Percentiles rank a stretch among this genome's conserved stretches.
Evolutionary conservation across 805 yeast genomes (phyloP).

Genomic region (Cyberlindnera euphorbiae): DNA sequence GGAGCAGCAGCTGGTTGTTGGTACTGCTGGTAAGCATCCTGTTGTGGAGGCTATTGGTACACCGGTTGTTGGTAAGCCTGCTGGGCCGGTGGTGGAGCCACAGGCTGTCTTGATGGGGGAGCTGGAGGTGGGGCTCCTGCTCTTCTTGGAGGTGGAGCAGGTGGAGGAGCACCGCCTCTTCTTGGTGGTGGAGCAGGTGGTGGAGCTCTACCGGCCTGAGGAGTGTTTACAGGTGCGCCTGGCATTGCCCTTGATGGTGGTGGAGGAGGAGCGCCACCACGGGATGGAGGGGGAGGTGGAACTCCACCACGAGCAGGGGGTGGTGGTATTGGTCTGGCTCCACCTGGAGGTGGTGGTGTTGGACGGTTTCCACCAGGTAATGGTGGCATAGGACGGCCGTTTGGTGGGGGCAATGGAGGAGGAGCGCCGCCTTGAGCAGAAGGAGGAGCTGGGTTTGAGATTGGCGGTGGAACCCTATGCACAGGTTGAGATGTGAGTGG

Average conservation of each 20-base stretch:
- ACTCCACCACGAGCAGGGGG: constrained; percentile 6
- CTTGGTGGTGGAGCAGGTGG: constrained; percentile 25
- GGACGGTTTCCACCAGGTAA: constrained; percentile 10
- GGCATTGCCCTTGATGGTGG: constrained; percentile 26
- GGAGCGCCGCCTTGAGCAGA: constrained; percentile 6
- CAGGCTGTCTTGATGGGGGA: constrained; percentile 18
- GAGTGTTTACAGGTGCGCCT: constrained; percentile 17
- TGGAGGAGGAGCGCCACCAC: constrained; percentile 14
- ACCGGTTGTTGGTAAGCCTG: constrained; percentile 16
- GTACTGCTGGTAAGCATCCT: neutral
- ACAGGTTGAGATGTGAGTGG: constrained; percentile 19
- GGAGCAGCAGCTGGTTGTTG: constrained; percentile 8
- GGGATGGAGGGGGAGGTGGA: constrained; percentile 12
- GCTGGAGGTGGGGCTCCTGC: constrained; percentile 19
- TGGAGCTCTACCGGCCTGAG: constrained; percentile 18
- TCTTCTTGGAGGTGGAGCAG: constrained; percentile 25
- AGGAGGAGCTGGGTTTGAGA: constrained; percentile 3
- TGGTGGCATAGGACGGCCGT: constrained; percentile 5
- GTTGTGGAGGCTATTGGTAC: constrained; percentile 10
- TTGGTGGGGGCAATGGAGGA: constrained; percentile 7
- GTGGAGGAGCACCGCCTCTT: constrained; percentile 19
- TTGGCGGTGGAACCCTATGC: constrained; percentile 25
- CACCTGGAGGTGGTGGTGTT: constrained; percentile 12
- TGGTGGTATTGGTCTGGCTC: constrained; percentile 4
- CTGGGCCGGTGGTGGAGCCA: constrained; percentile 22